Base-by-base conservation (phyloP, 345 rosid genomes). In the Noccaea bulbosa region DNA sequence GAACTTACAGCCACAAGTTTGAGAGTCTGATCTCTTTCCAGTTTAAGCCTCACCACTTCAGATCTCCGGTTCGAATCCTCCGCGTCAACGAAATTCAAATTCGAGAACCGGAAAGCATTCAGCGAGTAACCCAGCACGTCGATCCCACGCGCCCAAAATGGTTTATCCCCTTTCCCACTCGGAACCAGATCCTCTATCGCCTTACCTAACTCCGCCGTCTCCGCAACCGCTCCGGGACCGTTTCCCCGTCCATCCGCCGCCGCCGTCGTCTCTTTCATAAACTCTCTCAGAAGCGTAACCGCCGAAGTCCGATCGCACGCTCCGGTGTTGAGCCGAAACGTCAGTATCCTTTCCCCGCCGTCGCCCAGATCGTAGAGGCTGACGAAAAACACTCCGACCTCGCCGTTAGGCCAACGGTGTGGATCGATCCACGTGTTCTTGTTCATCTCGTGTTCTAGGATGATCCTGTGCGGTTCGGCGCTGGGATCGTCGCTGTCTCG, bases 51-150 rank as follows among this genome's bases (percentile, higher is more conserved):
- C 33, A 83, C 81, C 41, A 91, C 64, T 75, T 78, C 83, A 2
- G 98, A 86, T 14, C 62, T 48, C 73, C 90, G 86, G 62, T 43
- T 49, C 48, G 69, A 24, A 6, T 61, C 56, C 43, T 67, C 75
- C 0, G 82, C 62, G 60, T 86, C 94, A 15, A 79, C 77, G 54
- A 90, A 91, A 9, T 69, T 24, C 82, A 93, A 65, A 75, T 90
- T 82, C 5, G 96, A 20, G 17, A 84, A 69, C 85, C 94, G 59
- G 9, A 91, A 80, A 0, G 97, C 80, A 54, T 91, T 93, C 77
- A 93, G 37, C 32, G 98, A 93, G 73, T 93, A 93, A 5, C 98
- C 98, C 27, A 93, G 76, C 85, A 93, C 62, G 85, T 93, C 96
- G n/a, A 85, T 35, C 8, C 97, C 98, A 54, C 97, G 92, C 33